Base-by-base conservation (phyloP, 176 grass and related monocot species). In the Lolium rigidum region DNA sequence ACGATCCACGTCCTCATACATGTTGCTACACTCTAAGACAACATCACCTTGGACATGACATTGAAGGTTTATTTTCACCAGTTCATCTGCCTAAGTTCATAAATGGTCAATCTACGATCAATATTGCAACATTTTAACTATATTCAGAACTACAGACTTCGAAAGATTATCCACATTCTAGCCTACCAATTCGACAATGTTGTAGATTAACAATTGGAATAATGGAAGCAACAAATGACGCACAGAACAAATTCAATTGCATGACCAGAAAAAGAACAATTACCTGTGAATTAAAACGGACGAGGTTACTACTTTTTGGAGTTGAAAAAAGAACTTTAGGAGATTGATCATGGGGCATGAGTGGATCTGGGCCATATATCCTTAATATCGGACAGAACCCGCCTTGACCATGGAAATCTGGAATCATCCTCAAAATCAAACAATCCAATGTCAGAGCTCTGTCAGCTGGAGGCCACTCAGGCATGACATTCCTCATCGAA, bases 11-110 rank as follows among this genome's bases (percentile, higher is more conserved):
- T 92, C 84, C 50, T 94, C 90, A 77, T 95, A 87, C 35, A 93
- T 54, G 85, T 88, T 87, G 65, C 92, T 90, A 70, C 96, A 98
- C 76, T 98, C 92, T 76, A 98, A 82, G 38, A 98, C 90, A 77
- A 95, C 88, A 88, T 98, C 96, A 84, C 93, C 96, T 92, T 94
- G 94, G 83, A 98, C 93, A 80, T 89, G 93, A 70, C 96, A 95
- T 57, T 86, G 80, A 58, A 95, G 89, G 86, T 91, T 89, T 90
- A 98, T 94, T 92, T 94, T 95, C 25, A 91, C 82, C 71, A 91
- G 10, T 80, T 98, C 90, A 85, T 98, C 90, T 94, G 81, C 93
- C 96, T 98, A 92, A 92, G 87, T 84, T 56, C 52, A 83, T 38
- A 72, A 85, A 79, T 76, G 54, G 43, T 70, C 73, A 86, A 10